These are phyloP conservation scores for Grosmannia serpens DNA, from an alignment of 2,329 filamentous ascomycete species.

Conservation along the genomic window DNA sequence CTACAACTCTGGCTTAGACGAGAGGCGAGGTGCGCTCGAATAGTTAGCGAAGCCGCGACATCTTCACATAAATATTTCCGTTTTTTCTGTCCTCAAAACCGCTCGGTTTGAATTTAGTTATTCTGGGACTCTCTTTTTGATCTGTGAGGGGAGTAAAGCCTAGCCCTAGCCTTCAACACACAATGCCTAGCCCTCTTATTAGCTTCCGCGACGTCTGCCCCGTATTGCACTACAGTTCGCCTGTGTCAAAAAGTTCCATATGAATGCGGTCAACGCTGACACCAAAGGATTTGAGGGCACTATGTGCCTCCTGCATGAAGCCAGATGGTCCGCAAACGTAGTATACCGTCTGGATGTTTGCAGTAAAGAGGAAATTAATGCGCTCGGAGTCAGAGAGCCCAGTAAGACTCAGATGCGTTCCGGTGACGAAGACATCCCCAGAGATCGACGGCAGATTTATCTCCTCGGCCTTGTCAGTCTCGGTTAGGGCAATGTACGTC, in stretches of 20 bases:
- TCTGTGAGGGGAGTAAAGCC: too few species aligned
- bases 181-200: too few species aligned
- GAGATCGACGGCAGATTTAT: slow-evolving; percentile 8
- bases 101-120: too few species aligned
- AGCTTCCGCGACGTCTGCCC: too few species aligned
- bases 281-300: slow-evolving; percentile 40
- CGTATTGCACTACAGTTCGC: slow-evolving; percentile 21
- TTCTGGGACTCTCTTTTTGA: too few species aligned
- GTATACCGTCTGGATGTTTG: slow-evolving; percentile 47
- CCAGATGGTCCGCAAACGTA: slow-evolving; percentile 58
- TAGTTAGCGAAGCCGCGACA: too few species aligned
- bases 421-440: slow-evolving; percentile 17
- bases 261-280: slow-evolving; percentile 48
- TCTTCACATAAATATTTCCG: too few species aligned
- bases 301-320: slow-evolving; percentile 56
- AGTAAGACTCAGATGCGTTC: slow-evolving; percentile 46
- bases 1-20: too few species aligned
- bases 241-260: slow-evolving; percentile 58
- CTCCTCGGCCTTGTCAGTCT: slow-evolving; percentile 21
- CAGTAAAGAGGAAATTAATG: slow-evolving; percentile 41
- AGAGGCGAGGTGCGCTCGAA: too few species aligned
- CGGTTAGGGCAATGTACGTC: slow-evolving; percentile 46
- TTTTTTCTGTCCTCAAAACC: too few species aligned
- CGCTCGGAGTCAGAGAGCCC: slow-evolving; percentile 44
- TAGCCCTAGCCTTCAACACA: too few species aligned